These are phyloP conservation scores for Eutypa lata DNA, from an alignment of 2,329 filamentous ascomycete genomes.

Conservation along the genomic window DNA sequence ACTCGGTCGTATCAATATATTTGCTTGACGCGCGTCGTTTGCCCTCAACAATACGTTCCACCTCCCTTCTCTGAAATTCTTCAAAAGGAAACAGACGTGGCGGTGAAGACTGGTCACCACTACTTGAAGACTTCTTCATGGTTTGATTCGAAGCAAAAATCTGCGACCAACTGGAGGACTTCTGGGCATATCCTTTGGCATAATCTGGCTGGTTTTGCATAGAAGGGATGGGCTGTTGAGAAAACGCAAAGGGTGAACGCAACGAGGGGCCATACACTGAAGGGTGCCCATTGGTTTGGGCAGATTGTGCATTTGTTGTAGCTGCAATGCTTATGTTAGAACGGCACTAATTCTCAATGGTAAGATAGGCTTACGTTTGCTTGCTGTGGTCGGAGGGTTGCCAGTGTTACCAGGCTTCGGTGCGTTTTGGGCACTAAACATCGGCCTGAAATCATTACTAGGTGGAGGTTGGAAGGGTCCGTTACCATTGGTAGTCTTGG, in stretches of 20 bases:
- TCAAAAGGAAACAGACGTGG: constrained; percentile 33
- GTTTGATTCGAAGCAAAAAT: background rate
- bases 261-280: constrained; percentile 45
- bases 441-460: constrained; percentile 18
- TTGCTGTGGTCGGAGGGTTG: constrained; percentile 9
- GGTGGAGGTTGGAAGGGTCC: constrained; percentile 13
- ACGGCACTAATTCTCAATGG: background rate
- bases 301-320: constrained; percentile 13
- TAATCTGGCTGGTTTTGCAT: constrained; percentile 7
- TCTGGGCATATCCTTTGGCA: constrained; percentile 1
- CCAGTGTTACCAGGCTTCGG: constrained; percentile 15
- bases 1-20: background rate
- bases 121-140: constrained; percentile 23
- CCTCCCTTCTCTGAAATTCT: constrained; percentile 34
- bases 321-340: constrained; percentile 15
- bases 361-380: constrained; percentile 15
- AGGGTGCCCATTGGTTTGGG: constrained; percentile 29
- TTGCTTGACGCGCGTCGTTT: constrained; percentile 17
- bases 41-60: constrained; percentile 33
- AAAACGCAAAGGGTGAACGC: constrained; percentile 6
- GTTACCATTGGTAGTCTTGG: constrained; percentile 4
- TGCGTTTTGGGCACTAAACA: constrained; percentile 5
- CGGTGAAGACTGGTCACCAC: constrained; percentile 8
- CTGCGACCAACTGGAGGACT: constrained; percentile 1
- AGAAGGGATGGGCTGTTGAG: constrained; percentile 4